A percentile compares a stretch with the other conserved stretches of the same genome.
Evolutionary conservation across 768 basidiomycete species (phyloP).

Genomic region (Agrocybe pediades): DNA sequence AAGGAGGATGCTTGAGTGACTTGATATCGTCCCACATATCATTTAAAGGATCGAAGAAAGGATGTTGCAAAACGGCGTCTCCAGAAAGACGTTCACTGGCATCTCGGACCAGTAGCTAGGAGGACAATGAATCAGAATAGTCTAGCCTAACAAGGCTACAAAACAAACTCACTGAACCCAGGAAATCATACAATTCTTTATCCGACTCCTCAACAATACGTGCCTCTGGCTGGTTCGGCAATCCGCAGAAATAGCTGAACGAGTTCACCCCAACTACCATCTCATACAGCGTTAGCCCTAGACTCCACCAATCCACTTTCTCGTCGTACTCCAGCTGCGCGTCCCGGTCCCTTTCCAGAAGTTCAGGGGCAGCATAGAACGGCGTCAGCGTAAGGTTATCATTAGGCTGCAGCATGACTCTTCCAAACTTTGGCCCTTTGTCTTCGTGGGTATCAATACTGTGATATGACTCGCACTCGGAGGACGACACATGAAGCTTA

Average conservation of each 20-base stretch:
- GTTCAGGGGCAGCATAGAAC: slow-evolving; percentile 37
- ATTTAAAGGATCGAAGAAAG: slow-evolving; percentile 26
- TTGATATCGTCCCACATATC: slow-evolving; percentile 33
- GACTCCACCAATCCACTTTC: slow-evolving; percentile 38
- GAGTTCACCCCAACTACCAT: slow-evolving; percentile 26
- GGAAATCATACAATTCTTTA: slow-evolving; percentile 13
- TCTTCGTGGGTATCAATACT: too few relatives aligned
- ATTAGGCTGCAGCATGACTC: slow-evolving; percentile 23
- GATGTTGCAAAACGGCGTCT: slow-evolving; percentile 25
- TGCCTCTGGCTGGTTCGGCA: slow-evolving; percentile 6
- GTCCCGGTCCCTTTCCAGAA: slow-evolving; percentile 24
- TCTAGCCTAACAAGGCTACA: not conserved
- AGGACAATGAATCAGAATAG: not conserved
- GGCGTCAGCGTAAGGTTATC: slow-evolving; percentile 33
- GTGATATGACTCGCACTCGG: too few relatives aligned
- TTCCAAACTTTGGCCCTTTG: not conserved
- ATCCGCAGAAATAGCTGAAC: slow-evolving; percentile 9
- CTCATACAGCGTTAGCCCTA: slow-evolving; percentile 34
- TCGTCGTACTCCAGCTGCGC: slow-evolving; percentile 31
- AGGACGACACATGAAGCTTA: not conserved
- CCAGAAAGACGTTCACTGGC: slow-evolving; percentile 28
- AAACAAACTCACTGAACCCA: slow-evolving; percentile 23
- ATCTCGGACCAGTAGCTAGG: slow-evolving; percentile 28
- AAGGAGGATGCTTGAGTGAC: slow-evolving; percentile 29
- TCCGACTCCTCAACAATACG: slow-evolving; percentile 6